These are phyloP conservation scores for Penicillium paradoxum DNA, from an alignment of 495 filamentous ascomycete genomes.

Conservation along the genomic window DNA sequence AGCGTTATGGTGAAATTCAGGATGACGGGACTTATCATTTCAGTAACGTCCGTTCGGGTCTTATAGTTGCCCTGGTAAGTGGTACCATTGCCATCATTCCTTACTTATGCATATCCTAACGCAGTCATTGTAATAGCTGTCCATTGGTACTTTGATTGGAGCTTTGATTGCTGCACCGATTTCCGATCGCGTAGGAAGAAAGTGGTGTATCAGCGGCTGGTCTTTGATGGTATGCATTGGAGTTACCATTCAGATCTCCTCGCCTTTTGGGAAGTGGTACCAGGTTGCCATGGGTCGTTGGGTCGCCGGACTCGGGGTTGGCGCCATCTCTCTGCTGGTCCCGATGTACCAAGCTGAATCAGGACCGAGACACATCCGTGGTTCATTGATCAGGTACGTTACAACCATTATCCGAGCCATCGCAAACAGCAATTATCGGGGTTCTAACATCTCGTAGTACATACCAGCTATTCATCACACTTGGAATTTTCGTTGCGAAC, in stretches of 20 bases:
- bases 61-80: conserved; percentile 44
- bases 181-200: conserved; percentile 48
- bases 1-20: conserved; percentile 31
- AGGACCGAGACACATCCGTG: conserved; percentile 58
- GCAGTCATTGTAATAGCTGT: conserved; percentile 30
- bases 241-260: conserved; percentile 60
- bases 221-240: conserved; percentile 58
- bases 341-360: conserved; percentile 71
- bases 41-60: conserved; percentile 42
- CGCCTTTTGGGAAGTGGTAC: conserved; percentile 46
- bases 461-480: conserved; percentile 84
- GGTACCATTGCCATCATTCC: background rate
- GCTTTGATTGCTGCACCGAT: conserved; percentile 54
- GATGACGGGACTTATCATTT: conserved; percentile 29
- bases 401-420: background rate
- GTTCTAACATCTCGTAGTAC: conserved; percentile 18
- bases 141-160: conserved; percentile 62
- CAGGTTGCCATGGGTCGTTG: conserved; percentile 48
- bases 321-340: conserved; percentile 59
- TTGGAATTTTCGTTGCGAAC: conserved; percentile 75
- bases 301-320: conserved; percentile 63
- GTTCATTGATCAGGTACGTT: conserved; percentile 53
- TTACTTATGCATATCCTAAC: background rate
- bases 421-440: background rate
- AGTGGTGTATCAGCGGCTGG: conserved; percentile 48